These are phyloP conservation scores for Trematosphaeria pertusa DNA, from an alignment of 2,329 filamentous ascomycete species.

Conservation along the genomic window DNA sequence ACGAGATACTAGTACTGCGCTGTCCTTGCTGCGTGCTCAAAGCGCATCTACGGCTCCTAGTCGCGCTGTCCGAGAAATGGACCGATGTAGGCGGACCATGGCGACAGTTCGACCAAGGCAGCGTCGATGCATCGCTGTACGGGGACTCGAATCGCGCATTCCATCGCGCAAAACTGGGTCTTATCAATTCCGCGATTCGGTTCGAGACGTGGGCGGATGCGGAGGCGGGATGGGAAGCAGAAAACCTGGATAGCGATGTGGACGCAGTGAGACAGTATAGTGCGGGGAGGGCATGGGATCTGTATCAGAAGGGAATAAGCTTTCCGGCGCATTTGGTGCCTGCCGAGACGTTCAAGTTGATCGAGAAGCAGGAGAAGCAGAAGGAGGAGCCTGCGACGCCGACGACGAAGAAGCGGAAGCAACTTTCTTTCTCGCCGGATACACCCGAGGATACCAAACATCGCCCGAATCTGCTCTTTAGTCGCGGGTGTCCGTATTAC, in stretches of 20 bases:
- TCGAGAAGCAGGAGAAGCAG: not conserved
- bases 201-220: conserved; percentile 6
- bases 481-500: conserved; percentile 4
- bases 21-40: conserved; percentile 18
- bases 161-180: conserved; percentile 7
- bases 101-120: not conserved
- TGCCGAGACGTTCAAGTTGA: not conserved
- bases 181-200: conserved; percentile 9
- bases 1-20: not conserved
- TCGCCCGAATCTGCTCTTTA: conserved; percentile 1
- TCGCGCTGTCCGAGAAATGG: conserved; percentile 10
- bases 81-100: conserved; percentile 16
- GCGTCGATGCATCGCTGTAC: not conserved
- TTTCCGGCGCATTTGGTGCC: conserved; percentile 5
- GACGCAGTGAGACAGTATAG: not conserved
- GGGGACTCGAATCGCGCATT: not conserved
- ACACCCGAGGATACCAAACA: conserved; percentile 17
- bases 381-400: not conserved
- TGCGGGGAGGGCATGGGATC: conserved; percentile 2
- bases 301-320: conserved; percentile 1
- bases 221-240: conserved; percentile 9
- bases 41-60: conserved; percentile 13
- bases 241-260: conserved; percentile 1
- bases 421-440: not conserved
- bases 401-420: not conserved